phyloP scores from a whole-genome alignment of 805 yeast genomes.

The Brettanomyces custersianus region DNA sequence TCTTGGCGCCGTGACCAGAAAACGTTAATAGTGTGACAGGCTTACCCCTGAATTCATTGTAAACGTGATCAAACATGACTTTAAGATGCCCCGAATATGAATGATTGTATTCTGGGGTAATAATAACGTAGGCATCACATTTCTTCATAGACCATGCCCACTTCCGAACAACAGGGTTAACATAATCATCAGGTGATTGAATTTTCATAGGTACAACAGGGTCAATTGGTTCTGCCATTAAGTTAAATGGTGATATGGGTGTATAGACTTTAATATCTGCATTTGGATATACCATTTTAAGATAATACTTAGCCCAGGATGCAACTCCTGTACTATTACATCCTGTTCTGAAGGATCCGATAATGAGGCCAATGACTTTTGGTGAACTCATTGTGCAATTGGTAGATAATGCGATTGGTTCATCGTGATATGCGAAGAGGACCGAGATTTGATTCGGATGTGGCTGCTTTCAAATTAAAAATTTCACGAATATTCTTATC shows the following conservation, averaged over 20 bases:
- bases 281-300: conserved; percentile 1
- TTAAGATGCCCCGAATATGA: conserved; percentile 7
- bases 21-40: conserved; percentile 3
- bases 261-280: not conserved
- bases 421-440: too few relatives aligned
- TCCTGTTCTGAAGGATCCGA: conserved; percentile 2
- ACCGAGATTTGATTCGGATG: too few relatives aligned
- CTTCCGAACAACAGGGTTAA: not conserved
- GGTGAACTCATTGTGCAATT: not conserved
- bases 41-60: conserved; percentile 5
- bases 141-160: conserved; percentile 1
- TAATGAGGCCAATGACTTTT: conserved; percentile 1
- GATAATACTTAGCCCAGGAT: conserved; percentile 3
- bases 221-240: conserved; percentile 1
- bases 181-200: conserved; percentile 1
- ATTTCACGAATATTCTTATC: too few relatives aligned
- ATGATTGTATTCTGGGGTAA: conserved; percentile 7
- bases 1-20: not conserved
- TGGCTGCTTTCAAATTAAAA: too few relatives aligned
- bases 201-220: conserved; percentile 1
- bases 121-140: conserved; percentile 6
- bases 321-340: conserved; percentile 3
- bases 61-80: conserved; percentile 8
- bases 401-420: not conserved
- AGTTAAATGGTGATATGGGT: not conserved